A percentile compares a stretch with the other conserved stretches of the same genome.
phyloP scores from a whole-genome alignment of 1,139 yeast species.

The Yamadazyma diospyri region DNA sequence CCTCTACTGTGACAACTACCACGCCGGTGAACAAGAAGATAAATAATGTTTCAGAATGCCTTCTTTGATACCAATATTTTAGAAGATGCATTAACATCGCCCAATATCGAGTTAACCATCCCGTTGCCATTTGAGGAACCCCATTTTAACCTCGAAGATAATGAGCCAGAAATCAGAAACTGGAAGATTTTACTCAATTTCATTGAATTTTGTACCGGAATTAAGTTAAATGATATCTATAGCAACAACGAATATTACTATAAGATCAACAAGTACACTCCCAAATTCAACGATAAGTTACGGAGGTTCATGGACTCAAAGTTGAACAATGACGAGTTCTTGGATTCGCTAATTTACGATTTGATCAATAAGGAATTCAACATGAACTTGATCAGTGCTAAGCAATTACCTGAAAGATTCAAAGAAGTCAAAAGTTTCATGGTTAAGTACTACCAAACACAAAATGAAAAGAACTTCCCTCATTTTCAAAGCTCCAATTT shows the following conservation, averaged over 20 bases:
- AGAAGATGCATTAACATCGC: constrained; percentile 30
- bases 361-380: constrained; percentile 39
- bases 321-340: constrained; percentile 30
- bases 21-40: no score
- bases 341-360: constrained; percentile 37
- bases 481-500: constrained; percentile 23
- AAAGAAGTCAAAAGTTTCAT: constrained; percentile 37
- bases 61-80: constrained; percentile 37
- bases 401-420: constrained; percentile 33
- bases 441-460: constrained; percentile 34
- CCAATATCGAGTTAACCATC: constrained; percentile 33
- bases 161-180: constrained; percentile 22
- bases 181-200: constrained; percentile 34
- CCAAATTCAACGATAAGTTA: constrained; percentile 27
- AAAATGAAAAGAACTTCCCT: constrained; percentile 40
- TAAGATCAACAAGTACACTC: constrained; percentile 32
- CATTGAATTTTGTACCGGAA: constrained; percentile 27
- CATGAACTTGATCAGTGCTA: constrained; percentile 36
- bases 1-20: no score
- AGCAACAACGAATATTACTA: constrained; percentile 32
- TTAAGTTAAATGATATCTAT: constrained; percentile 31
- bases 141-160: constrained; percentile 22
- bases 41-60: constrained; percentile 7
- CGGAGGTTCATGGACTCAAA: constrained; percentile 31
- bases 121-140: constrained; percentile 40